These are phyloP conservation scores for Lepidium africanum DNA, from an alignment of 345 rosid genomes.

Conservation along the genomic window DNA sequence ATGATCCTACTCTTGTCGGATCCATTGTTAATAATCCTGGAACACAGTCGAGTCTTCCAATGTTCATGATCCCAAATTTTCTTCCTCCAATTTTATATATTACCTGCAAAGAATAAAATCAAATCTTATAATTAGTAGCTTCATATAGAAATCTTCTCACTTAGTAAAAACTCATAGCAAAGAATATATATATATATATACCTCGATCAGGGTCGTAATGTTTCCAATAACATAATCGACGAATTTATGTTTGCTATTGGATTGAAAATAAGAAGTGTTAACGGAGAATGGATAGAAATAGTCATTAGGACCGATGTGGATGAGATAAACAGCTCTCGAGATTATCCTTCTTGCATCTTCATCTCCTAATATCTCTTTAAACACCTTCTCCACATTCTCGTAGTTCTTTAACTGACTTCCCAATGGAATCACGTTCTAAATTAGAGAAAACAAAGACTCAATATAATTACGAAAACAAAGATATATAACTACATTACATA, in stretches of 20 bases:
- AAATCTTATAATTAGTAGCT: neutral
- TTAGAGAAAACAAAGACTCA: neutral
- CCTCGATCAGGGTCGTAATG: constrained; percentile 30
- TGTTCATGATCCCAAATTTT: constrained; percentile 55
- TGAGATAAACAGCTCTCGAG: constrained; percentile 36
- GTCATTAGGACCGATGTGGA: constrained; percentile 37
- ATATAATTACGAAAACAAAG: neutral
- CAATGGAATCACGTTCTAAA: constrained; percentile 33
- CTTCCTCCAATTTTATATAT: constrained; percentile 59
- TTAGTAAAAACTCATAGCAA: neutral
- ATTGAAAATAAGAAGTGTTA: constrained; percentile 19
- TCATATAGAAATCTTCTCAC: neutral
- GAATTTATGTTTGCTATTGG: constrained; percentile 24
- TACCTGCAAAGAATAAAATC: constrained; percentile 31
- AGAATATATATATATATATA: neutral
- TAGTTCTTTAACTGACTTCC: constrained; percentile 33
- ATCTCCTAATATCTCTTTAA: constrained; percentile 33
- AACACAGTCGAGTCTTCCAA: constrained; percentile 55
- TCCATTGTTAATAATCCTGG: constrained; percentile 41
- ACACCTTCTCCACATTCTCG: constrained; percentile 26
- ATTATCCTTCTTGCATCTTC: constrained; percentile 26
- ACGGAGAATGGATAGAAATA: constrained; percentile 17
- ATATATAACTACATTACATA: no score
- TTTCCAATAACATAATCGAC: constrained; percentile 37
- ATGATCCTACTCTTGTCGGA: constrained; percentile 34